These are phyloP conservation scores for Acrodontium crateriforme DNA, from an alignment of 2,329 filamentous ascomycete species.

Conservation along the genomic window DNA sequence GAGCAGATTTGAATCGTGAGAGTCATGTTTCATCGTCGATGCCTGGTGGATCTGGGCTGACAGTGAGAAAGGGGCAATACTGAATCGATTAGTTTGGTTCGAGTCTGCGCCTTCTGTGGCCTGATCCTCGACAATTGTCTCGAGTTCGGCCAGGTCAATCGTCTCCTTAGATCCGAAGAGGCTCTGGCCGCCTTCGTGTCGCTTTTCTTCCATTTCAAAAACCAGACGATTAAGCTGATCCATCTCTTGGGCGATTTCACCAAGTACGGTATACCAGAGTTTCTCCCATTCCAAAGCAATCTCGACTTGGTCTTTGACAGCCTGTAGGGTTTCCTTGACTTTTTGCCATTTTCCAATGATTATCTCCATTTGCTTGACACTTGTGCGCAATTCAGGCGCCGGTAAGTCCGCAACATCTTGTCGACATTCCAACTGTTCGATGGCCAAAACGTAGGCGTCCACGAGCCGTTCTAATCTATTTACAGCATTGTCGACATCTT, in stretches of 20 bases:
- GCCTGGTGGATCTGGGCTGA: no score
- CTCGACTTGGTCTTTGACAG: slow-evolving; percentile 80
- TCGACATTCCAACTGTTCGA: slow-evolving; percentile 75
- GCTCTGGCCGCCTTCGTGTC: slow-evolving; percentile 66
- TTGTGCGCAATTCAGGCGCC: slow-evolving; percentile 54
- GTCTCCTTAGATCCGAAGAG: slow-evolving; percentile 37
- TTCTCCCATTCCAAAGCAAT: slow-evolving; percentile 99
- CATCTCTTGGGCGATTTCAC: slow-evolving; percentile 82
- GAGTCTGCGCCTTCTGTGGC: slow-evolving; percentile 34
- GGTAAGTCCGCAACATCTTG: slow-evolving; percentile 61
- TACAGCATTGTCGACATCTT: slow-evolving; percentile 56
- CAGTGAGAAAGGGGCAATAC: slow-evolving; percentile 44
- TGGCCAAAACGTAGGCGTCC: slow-evolving; percentile 85
- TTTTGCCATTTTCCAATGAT: slow-evolving; percentile 75
- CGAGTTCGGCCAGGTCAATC: slow-evolving; percentile 73
- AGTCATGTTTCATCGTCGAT: slow-evolving; percentile 19
- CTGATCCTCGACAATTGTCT: slow-evolving; percentile 84
- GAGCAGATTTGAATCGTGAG: slow-evolving; percentile 65
- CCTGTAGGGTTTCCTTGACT: slow-evolving; percentile 63
- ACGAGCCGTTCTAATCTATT: slow-evolving; percentile 76
- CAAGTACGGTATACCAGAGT: slow-evolving; percentile 83
- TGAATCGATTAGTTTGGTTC: slow-evolving; percentile 49
- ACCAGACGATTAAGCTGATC: slow-evolving; percentile 67
- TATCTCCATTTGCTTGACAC: slow-evolving; percentile 78
- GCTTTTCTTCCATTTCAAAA: slow-evolving; percentile 95